Base-by-base conservation (phyloP, 2,329 filamentous ascomycete species). In the Claviceps purpurea region DNA sequence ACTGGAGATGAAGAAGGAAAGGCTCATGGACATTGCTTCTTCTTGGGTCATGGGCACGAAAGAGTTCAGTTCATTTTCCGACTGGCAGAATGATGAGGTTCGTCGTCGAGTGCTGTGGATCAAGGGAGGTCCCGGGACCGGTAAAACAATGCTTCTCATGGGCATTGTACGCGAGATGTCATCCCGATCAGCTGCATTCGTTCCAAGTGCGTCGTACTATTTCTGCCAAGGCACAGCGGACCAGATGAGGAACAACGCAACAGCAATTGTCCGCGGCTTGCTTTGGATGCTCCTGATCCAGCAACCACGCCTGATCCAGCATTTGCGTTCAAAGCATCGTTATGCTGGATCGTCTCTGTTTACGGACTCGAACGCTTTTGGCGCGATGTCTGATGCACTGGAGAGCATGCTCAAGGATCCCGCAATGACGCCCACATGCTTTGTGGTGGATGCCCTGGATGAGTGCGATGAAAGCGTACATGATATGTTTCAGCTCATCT, bases 381-480 rank as follows among this genome's bases (percentile, higher is more conserved):
- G 30, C 11, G 56, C 53, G 38, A 50, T 57, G 37, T 66, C 60
- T 6, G 57, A 66, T n/a, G 66, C 75, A 16, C 66, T 77, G 6
- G 56, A 42, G 5, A 58, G 62, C 41, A 72, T 77, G 16, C 54
- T 77, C 3, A 44, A 63, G 51, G 70, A 74, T 50, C 55, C 61
- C 2, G 56, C 42, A n/a, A 52, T 71, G 16, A 50, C 55, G 5
- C 59, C 4, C 0, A 64, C 62, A 0, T 71, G 68, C 55, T 50
- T 77, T 13, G 55, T 76, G 5, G 62, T 77, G 48, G 72, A 77
- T 58, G 73, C 69, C 4, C 68, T 77, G 1, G 71, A 78, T 55
- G 72, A 78, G 56, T 77, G 72, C 54, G 56, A 53, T 38, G 54
- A 38, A 18, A 64, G 59, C 30, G 53, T 59, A 13, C 18, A 44